A percentile compares a stretch with the other conserved stretches of the same genome.
Conservation (phyloP, 2,329 filamentous ascomycete genomes). For the Corniculantispora saksenae region DNA sequence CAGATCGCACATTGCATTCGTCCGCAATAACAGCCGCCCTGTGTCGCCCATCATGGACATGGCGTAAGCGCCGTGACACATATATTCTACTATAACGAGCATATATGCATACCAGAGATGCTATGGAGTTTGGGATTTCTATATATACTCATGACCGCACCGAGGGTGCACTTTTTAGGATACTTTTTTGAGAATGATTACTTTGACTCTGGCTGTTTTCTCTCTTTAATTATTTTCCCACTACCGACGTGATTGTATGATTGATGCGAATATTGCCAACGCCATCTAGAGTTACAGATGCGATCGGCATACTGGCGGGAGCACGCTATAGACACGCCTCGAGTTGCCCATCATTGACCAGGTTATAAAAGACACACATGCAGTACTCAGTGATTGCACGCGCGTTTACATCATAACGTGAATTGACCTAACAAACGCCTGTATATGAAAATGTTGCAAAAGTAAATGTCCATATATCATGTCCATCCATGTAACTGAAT, state of each 20-base stretch:
- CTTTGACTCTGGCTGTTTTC: neutral
- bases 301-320: too few species aligned
- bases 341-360: too few species aligned
- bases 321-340: too few species aligned
- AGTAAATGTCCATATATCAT: constrained; percentile 11
- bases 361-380: too few species aligned
- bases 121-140: constrained; percentile 13
- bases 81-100: constrained; percentile 8
- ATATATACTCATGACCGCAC: neutral
- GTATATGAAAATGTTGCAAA: constrained; percentile 10
- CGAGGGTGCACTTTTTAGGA: neutral
- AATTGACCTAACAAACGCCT: constrained; percentile 13
- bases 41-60: constrained; percentile 44
- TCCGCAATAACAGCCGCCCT: constrained; percentile 55
- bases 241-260: neutral
- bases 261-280: neutral
- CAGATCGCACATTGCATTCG: constrained; percentile 83
- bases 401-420: too few species aligned
- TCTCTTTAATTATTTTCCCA: neutral
- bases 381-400: too few species aligned
- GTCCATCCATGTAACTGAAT: constrained; percentile 12
- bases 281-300: too few species aligned
- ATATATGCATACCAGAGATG: constrained; percentile 13
- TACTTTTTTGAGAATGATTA: constrained; percentile 11
- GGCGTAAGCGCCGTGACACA: neutral